phyloP scores from a whole-genome alignment of 805 yeast genomes.

The Spathaspora sp. region DNA sequence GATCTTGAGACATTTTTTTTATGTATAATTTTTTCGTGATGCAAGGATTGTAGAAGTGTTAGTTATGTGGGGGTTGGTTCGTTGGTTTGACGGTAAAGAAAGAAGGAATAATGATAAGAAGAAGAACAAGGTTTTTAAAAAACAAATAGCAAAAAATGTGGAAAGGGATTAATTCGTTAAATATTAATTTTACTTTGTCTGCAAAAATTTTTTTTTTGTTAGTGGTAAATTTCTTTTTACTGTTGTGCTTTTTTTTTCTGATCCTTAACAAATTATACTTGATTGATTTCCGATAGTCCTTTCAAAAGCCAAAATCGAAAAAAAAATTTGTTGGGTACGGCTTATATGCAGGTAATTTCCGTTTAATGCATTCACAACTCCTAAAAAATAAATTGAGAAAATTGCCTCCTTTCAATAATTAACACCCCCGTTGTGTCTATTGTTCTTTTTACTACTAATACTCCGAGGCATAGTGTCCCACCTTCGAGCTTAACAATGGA shows the following conservation, averaged over 20 bases:
- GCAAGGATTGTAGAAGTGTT: not conserved
- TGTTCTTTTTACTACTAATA: not conserved
- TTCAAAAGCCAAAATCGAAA: too few relatives aligned
- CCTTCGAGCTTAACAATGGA: too few relatives aligned
- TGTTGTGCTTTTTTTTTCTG: not conserved
- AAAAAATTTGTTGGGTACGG: not conserved
- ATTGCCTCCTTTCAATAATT: not conserved
- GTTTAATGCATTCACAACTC: not conserved
- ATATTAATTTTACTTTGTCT: not conserved
- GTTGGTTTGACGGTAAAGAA: not conserved
- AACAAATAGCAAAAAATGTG: not conserved
- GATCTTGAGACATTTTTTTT: slow-evolving; percentile 10
- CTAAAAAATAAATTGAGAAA: not conserved
- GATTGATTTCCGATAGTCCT: too few relatives aligned
- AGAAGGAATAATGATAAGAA: not conserved
- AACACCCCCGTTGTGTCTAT: not conserved
- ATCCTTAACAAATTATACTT: not conserved
- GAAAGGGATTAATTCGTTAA: not conserved
- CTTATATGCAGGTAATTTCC: not conserved
- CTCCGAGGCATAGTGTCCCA: too few relatives aligned
- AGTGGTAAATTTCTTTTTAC: not conserved
- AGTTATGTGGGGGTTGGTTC: not conserved
- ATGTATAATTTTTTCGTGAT: not conserved
- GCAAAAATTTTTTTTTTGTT: not conserved
- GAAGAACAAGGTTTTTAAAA: too few relatives aligned